Evolutionary conservation across 768 basidiomycete species (phyloP), one percentile per base, ranked within the genome.

Genomic region (Collybiopsis confluens): DNA sequence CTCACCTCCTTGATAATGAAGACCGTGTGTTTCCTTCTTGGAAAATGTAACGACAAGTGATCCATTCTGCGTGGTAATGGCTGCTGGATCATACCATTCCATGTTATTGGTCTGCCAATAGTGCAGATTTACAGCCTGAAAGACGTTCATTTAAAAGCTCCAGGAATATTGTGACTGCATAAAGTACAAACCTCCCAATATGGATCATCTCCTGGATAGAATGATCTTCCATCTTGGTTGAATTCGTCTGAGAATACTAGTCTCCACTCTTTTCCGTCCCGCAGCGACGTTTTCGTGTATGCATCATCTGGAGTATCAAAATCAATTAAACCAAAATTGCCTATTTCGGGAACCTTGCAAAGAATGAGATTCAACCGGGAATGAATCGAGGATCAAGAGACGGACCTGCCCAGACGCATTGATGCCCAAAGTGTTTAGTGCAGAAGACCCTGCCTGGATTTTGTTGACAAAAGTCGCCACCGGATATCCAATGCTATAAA

Each of bases 1-100:
- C 59, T 64, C 53, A 81, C 79, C 86, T 54, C 86, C 81, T 67
- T 83, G 79, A 65, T 87, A 92, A 59, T 86, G 66, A 48, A 93
- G 70, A 54, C 80, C 77, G 65, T 93, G 86, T 46, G 79, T 86
- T 48, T 61, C 60, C 64, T 73, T 84, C 65, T 80, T 68, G 27
- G 62, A 75, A 63, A 91, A 73, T 9, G 83, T 88, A 61, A 92
- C 85, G 41, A 85, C 78, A 36, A 96, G 80, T 35, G 76, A 74
- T 18, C 93, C 92, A 59, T 79, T 75, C 42, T 67, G 64, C 9
- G 92, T 95, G 2, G 82, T 85, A 41, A 91, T 70, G 9, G 84
- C 83, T 27, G 73, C 81, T 0, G 92, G 92, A 59, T 89, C 87
- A 66, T 95, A 93, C 91, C 92, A 96, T 67, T 97, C 90, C 62